These are phyloP conservation scores for Nannochloropsis gaditana DNA, from an alignment of 108 stramenopile genomes.

Conservation along the genomic window DNA sequence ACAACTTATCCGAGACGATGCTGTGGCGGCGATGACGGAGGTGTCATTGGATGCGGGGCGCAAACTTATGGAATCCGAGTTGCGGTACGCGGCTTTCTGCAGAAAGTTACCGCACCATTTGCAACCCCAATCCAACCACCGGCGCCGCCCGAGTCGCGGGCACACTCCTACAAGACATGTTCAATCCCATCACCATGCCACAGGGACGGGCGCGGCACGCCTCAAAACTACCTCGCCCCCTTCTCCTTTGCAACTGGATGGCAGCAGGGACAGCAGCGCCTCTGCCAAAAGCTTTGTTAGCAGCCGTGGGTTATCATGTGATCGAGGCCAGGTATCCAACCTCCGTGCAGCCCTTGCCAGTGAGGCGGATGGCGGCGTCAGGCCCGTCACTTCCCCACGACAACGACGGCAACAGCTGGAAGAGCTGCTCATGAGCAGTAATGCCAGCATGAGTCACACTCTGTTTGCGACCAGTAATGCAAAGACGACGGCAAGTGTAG, in stretches of 20 bases:
- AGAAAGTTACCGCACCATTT: neutral
- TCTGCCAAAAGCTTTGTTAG: too few relatives aligned
- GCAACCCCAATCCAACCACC: neutral
- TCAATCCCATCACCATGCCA: neutral
- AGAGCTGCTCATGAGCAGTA: slow-evolving; percentile 3
- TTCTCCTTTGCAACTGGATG: neutral
- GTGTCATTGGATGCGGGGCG: neutral
- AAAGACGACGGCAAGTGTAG: neutral
- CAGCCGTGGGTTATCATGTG: too few relatives aligned
- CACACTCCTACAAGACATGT: neutral
- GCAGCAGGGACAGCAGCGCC: neutral
- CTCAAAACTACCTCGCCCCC: neutral
- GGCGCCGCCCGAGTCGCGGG: neutral
- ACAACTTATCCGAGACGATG: neutral
- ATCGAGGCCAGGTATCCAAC: too few relatives aligned
- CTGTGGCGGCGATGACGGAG: neutral
- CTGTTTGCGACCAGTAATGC: too few relatives aligned
- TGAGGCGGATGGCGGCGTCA: neutral
- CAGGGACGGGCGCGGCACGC: neutral
- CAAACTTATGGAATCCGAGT: neutral
- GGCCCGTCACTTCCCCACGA: neutral
- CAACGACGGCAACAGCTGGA: neutral
- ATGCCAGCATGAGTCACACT: neutral
- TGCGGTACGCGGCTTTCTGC: neutral
- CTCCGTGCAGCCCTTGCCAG: too few relatives aligned